Percentiles rank a stretch among this genome's conserved stretches.
phyloP scores from a whole-genome alignment of 108 stramenopile species.

The Asterionellopsis glacialis region DNA sequence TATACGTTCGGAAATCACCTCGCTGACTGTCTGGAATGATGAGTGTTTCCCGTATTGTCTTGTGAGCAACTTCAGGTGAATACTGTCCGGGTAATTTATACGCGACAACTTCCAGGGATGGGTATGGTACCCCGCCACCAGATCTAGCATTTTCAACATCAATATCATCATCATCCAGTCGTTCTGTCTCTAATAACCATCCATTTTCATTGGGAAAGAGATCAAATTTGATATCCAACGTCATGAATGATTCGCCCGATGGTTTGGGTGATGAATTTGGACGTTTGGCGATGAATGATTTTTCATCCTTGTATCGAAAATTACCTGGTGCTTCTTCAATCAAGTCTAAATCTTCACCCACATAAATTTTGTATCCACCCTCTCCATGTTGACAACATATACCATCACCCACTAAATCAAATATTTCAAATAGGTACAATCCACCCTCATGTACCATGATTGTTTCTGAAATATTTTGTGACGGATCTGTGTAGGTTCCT shows the following conservation, averaged over 20 bases:
- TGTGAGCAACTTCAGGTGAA: neutral
- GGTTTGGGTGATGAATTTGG: neutral
- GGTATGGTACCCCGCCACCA: too few species aligned
- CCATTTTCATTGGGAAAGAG: neutral
- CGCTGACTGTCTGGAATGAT: neutral
- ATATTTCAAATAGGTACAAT: neutral
- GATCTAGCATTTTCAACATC: neutral
- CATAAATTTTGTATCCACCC: neutral
- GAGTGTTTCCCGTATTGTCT: neutral
- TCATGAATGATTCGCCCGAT: neutral
- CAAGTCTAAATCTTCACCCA: neutral
- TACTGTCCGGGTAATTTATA: neutral
- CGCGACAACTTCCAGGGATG: neutral
- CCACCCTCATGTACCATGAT: slow-evolving; percentile 3
- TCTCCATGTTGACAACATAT: neutral
- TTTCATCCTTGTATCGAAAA: neutral
- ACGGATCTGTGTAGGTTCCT: neutral
- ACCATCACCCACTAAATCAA: neutral
- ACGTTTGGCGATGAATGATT: neutral
- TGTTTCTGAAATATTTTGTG: neutral
- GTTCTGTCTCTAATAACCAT: neutral
- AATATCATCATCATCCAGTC: neutral
- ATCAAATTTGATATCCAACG: neutral
- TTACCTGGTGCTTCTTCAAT: neutral
- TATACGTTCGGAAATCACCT: neutral